Evolutionary conservation across 78 protist genomes (phyloP), one percentile per base, ranked within the genome.

Genomic region (Dictyostelium purpureum): DNA sequence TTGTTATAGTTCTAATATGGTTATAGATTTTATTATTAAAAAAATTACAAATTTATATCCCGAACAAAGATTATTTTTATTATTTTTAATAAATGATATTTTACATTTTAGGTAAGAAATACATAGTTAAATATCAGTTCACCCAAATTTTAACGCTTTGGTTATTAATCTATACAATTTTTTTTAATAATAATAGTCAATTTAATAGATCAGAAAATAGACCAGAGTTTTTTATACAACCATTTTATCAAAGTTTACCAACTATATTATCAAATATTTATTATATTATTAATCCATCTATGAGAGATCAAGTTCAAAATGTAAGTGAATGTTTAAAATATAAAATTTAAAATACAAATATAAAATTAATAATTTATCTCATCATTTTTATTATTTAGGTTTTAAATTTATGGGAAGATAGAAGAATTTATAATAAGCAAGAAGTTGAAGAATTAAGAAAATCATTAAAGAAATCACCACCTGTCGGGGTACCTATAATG

Each of bases 31-130:
- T 9, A 43, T 74, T 0, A 33, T 24, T 0, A 26, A 49, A 74
- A 26, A 28, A 19, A 31, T 74, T 33, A 19, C 65, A 33, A 65
- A 51, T 26, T 16, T 74, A 33, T 19, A 35, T 19, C 80, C 80
- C 12, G 80, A 74, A 24, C 51, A 74, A 33, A 74, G 24, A 74
- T 0, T 74, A 74, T 74, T 31, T 37, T 31, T 74, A 16, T 31
- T 74, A 33, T 74, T 49, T 74, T 49, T 74, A 74, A 33, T 74
- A 31, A 74, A 37, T 28, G 80, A 74, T 51, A 40, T 74, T 33
- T 51, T 74, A 51, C 80, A 74, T 19, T 74, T 51, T 74, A 31
- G 65, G 80, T 74, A 67, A 9, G 75, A 38, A 14, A 66, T 16
- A n/a, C 11, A 11, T 2, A 18, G 4, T 2, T 38, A 66, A 14